A percentile compares a stretch with the other conserved stretches of the same genome.
These are phyloP conservation scores for Acacia concinna DNA, from an alignment of 331 rosid genomes.

Conservation along the genomic window DNA sequence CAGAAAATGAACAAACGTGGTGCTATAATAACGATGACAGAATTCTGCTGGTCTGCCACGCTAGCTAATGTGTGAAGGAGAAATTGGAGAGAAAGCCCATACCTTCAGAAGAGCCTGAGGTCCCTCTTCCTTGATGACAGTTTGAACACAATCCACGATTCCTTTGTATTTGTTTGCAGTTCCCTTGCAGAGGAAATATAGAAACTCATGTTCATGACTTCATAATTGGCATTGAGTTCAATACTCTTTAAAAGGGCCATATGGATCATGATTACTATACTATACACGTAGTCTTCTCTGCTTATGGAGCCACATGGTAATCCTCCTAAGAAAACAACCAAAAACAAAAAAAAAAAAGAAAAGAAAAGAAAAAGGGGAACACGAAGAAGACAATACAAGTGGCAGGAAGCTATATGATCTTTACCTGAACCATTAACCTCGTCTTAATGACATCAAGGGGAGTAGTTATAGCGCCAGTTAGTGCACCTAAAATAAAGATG, in stretches of 20 bases:
- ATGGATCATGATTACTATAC: conserved; percentile 26
- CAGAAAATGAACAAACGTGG: neutral
- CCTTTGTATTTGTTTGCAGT: conserved; percentile 81
- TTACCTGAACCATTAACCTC: conserved; percentile 88
- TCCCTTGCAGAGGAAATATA: conserved; percentile 54
- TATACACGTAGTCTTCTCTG: neutral
- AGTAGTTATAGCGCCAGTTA: conserved; percentile 92
- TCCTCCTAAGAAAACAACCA: too few relatives aligned
- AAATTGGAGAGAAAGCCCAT: conserved; percentile 35
- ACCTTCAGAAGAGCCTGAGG: conserved; percentile 83
- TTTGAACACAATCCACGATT: conserved; percentile 86
- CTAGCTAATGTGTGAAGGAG: conserved; percentile 7
- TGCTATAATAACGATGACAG: conserved; percentile 7
- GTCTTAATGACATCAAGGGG: conserved; percentile 97
- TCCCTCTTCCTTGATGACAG: conserved; percentile 93
- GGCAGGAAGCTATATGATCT: conserved; percentile 23
- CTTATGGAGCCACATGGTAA: conserved; percentile 3
- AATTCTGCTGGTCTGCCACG: conserved; percentile 16
- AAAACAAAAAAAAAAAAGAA: too few relatives aligned
- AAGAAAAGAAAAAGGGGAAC: neutral
- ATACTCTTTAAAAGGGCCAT: neutral
- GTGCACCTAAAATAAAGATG: conserved; percentile 58
- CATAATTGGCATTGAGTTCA: conserved; percentile 26
- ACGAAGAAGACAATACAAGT: neutral
- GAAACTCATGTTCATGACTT: conserved; percentile 30